Evolutionary conservation across 2,329 filamentous ascomycete genomes (phyloP), one percentile per base, ranked within the genome.

Genomic region (Massarina eburnea): DNA sequence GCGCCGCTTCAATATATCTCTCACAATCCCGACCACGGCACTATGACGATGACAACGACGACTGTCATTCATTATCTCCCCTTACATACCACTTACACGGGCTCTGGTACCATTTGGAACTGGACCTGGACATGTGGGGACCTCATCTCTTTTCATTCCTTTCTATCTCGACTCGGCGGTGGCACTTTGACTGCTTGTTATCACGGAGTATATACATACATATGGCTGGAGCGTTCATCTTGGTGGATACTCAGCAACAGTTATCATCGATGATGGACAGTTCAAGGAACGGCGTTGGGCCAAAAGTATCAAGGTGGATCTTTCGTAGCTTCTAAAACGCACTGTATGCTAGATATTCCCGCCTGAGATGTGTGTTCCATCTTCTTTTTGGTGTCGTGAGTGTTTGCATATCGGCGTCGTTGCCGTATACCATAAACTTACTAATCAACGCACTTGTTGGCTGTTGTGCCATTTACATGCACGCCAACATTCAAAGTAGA

Each of bases 161-260:
- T 29, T 40, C 26, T 40, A 40, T 40, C 8, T 30, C 18, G 30
- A 20, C 5, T 21, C 8, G 6, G 3, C 45, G 43, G 45, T 45
- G 50, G 43, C 51, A 54, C 15, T 12, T 22, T 2, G 17, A n/a
- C n/a, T 12, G 24, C 46, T 40, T 51, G 51, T 46, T 45, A 59
- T 50, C 45, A 56, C 59, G 57, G 58, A 58, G 41, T 51, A 52
- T 55, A 66, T 65, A 35, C 65, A 54, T 62, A 43, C 46, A 62
- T 59, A 45, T 63, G 54, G 54, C 45, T 40, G 38, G 44, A 7
- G 15, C 2, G 53, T 47, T 18, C 33, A 66, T 61, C 20, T 62
- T 50, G 50, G 55, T 49, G 58, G 51, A 45, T 55, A 59, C 54
- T 56, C 44, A 54, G 52, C 46, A 43, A 46, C 40, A 64, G 55